Evolutionary conservation across 164 flowering plant species (phyloP), one percentile per base, ranked within the genome.

Genomic region (Magnolia sinica): DNA sequence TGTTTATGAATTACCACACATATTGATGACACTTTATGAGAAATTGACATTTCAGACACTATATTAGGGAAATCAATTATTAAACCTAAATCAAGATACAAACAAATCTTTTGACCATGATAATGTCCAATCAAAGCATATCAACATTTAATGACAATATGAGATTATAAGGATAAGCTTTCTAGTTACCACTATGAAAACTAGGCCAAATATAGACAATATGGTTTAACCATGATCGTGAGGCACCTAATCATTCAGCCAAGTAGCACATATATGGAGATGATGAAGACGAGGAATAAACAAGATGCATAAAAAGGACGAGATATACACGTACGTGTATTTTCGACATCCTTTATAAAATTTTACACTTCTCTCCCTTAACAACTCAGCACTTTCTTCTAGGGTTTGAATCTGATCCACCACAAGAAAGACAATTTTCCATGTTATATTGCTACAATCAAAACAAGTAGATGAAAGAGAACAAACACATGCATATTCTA

Each of bases 331-430:
- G 76, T 91, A 96, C 97, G 96, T 92, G 88, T 94, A 96, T 74
- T 96, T 96, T 73, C 97, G 89, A 82, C 97, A 96, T 79, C 98
- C 99, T 88, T 96, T 96, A 74, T 89, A 91, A 69, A 93, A 92
- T 86, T 85, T 94, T 52, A 88, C 79, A 81, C 97, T 85, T 82
- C 93, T 88, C 81, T 94, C 98, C 83, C 97, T 86, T 64, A 96
- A 76, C 63, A 81, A 83, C 71, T 94, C 99, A 19, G 97, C 92
- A 85, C 85, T 89, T 84, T 93, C 98, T 82, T 95, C 99, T 85
- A 92, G 66, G 65, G 82, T 65, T 58, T 93, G 97, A 71, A 95
- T 86, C 99, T 95, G 95, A 75, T 78, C 76, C 78, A 81, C 24
- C 67, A 82, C 19, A 50, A 80, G 8, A 74, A 72, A 68, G 74